Evolutionary conservation across 1,284 basidiomycete species (phyloP), one percentile per base, ranked within the genome.

Genomic region (Naganishia albida): DNA sequence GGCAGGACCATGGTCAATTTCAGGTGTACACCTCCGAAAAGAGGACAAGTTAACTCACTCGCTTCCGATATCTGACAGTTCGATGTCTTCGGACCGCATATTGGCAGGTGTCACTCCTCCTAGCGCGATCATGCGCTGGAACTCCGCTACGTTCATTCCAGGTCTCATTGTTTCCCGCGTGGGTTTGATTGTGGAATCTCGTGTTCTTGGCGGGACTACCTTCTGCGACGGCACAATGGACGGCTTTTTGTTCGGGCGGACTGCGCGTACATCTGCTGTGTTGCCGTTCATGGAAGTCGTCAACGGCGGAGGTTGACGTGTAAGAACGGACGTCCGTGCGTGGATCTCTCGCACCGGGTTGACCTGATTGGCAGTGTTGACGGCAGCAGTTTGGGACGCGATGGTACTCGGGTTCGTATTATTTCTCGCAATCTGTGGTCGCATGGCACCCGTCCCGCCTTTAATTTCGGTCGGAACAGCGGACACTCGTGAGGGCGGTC

Each of bases 21-120:
- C 39, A 44, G 26, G 6, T 15, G 53, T 34, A 23, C n/a, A 20
- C 46, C 18, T 20, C 26, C 3, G 7, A 20, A n/a, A 3, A 42
- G 2, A 18, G 6, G 7, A 15, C 8, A 20, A 42, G 10, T 34
- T 7, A 3, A 78, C 80, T 71, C 67, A 80, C 79, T 96, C 93
- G 78, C 90, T 93, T 70, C 91, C 88, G 72, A 95, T 92, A 64
- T 96, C 93, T 0, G 93, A 93, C 40, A 97, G 82, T 72, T 92
- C 91, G 70, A 93, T 93, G 69, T 84, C 87, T 80, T 95, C 92
- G 71, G 75, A 85, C 75, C 75, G 82, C 69, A 71, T 74, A 63
- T 75, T 72, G 25, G 85, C 48, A 84, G 84, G 62, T 75, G 70
- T 66, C 74, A 78, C 43, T 68, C 69, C 67, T 77, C 64, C 64